Conservation (phyloP, 805 yeast species). For the Candida schatavii region DNA sequence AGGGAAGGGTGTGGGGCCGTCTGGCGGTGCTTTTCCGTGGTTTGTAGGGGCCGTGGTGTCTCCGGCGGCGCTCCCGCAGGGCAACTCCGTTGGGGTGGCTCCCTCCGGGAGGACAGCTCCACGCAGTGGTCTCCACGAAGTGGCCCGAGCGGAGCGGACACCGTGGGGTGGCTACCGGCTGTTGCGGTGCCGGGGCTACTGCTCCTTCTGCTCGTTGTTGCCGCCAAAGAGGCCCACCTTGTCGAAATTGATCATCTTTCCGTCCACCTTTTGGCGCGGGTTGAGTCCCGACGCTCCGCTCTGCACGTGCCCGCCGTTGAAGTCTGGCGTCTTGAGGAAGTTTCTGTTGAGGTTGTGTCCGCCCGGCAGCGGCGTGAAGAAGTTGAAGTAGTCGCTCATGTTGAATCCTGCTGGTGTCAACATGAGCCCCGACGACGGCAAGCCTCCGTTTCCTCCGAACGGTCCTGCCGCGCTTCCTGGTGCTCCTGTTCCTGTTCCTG, state of each 20-base stretch:
- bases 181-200: neutral
- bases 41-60: too few relatives aligned
- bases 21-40: too few relatives aligned
- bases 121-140: neutral
- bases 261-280: slow-evolving; percentile 31
- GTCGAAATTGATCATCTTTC: slow-evolving; percentile 44
- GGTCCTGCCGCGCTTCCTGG: slow-evolving; percentile 10
- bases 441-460: slow-evolving; percentile 19
- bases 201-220: slow-evolving; percentile 7
- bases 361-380: slow-evolving; percentile 71
- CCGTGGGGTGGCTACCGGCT: neutral
- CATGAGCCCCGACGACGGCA: slow-evolving; percentile 43
- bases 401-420: slow-evolving; percentile 69
- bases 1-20: neutral
- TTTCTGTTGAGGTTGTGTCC: slow-evolving; percentile 15
- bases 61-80: neutral
- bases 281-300: slow-evolving; percentile 10
- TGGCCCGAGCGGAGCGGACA: neutral
- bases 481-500: neutral
- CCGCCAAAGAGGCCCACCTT: slow-evolving; percentile 28
- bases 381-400: slow-evolving; percentile 78
- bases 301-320: slow-evolving; percentile 18
- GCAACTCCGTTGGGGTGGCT: neutral
- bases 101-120: neutral
- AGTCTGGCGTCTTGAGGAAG: slow-evolving; percentile 41